These are phyloP conservation scores for Diplosphaera chodatii DNA, from an alignment of 139 green algal genomes.

Conservation along the genomic window DNA sequence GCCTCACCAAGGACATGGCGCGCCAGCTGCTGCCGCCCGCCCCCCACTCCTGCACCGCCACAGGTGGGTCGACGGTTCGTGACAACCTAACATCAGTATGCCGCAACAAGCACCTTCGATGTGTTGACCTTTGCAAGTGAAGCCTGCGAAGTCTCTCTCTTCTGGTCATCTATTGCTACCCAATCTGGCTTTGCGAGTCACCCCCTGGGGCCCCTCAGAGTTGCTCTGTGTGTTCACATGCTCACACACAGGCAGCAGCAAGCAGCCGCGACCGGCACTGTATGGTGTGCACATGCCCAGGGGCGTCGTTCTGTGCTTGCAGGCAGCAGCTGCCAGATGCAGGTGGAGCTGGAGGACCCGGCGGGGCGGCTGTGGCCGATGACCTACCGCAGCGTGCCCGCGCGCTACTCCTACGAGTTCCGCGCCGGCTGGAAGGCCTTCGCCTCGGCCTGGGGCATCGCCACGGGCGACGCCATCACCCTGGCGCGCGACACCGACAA, in stretches of 20 bases:
- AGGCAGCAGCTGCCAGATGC: slow-evolving; percentile 7
- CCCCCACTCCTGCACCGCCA: neutral
- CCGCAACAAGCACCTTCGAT: no score
- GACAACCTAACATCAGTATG: neutral
- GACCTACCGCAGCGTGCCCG: slow-evolving; percentile 13
- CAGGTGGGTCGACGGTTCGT: neutral
- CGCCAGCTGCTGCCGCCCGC: slow-evolving; percentile 5
- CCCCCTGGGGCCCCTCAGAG: no score
- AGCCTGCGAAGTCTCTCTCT: no score
- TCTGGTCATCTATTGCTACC: no score
- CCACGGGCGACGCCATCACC: slow-evolving; percentile 1
- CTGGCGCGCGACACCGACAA: neutral
- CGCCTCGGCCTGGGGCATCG: neutral
- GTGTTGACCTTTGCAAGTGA: no score
- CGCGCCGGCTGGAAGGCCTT: slow-evolving; percentile 12
- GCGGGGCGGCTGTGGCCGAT: slow-evolving; percentile 9
- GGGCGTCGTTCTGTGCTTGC: neutral
- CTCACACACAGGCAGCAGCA: no score
- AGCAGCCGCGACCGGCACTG: no score
- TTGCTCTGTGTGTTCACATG: no score
- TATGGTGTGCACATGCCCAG: no score
- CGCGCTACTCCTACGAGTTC: slow-evolving; percentile 18
- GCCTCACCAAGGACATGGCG: slow-evolving; percentile 14
- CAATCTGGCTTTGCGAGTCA: no score
- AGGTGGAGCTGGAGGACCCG: slow-evolving; percentile 8